Evolutionary conservation across 192 early-diverging fungal species (phyloP).

Genomic region (Gamsiella multidivaricata): DNA sequence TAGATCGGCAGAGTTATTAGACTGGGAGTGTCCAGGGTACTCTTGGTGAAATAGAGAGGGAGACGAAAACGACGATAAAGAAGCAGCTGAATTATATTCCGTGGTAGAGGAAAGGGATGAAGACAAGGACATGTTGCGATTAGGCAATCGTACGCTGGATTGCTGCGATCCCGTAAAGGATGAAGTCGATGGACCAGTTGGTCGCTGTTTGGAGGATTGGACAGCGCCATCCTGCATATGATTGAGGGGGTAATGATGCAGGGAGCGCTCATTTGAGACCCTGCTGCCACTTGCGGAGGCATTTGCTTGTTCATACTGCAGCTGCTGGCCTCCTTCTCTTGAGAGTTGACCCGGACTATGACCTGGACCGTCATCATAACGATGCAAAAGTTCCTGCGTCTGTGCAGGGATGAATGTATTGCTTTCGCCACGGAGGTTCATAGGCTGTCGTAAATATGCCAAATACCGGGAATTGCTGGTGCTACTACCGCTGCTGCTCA

Average conservation of each 20-base stretch:
- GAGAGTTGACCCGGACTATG: constrained; percentile 1
- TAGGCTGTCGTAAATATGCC: constrained; percentile 6
- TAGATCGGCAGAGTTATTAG: not conserved
- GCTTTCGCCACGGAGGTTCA: not conserved
- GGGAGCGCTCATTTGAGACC: not conserved
- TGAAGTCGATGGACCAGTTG: constrained; percentile 7
- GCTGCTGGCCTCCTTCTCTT: constrained; percentile 1
- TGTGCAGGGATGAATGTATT: not conserved
- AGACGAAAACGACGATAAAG: constrained; percentile 3
- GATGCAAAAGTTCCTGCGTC: constrained; percentile 6
- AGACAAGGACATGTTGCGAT: not conserved
- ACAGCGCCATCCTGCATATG: constrained; percentile 9
- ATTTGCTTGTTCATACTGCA: not conserved
- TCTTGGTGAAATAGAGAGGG: not conserved
- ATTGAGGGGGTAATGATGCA: constrained; percentile 14
- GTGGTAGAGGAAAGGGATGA: constrained; percentile 7
- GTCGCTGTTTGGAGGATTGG: not conserved
- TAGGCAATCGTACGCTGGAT: constrained; percentile 1
- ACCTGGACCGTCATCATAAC: not conserved
- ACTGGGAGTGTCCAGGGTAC: not conserved
- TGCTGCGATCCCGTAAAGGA: constrained; percentile 8
- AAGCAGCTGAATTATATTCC: constrained; percentile 1
- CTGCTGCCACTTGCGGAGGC: not conserved
- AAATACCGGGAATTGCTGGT: not conserved
- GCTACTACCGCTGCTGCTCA: constrained; percentile 18